phyloP scores from a whole-genome alignment of 768 basidiomycete species.

The Tricholoma bakamatsutake region DNA sequence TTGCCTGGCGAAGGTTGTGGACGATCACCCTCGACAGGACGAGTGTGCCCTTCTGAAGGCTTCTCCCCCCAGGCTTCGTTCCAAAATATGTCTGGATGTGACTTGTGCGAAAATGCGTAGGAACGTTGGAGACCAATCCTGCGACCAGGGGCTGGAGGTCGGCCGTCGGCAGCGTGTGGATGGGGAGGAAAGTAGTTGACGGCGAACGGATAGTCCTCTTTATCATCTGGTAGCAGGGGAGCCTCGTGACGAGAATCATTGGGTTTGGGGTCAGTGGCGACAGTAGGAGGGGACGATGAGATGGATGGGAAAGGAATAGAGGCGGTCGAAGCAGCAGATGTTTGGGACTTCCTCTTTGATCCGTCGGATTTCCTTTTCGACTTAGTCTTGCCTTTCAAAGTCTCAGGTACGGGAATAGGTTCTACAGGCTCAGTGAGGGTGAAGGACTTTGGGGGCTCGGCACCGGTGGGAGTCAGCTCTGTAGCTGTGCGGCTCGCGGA shows the following conservation, averaged over 20 bases:
- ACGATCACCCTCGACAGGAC: background rate
- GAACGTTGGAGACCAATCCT: background rate
- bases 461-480: background rate
- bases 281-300: background rate
- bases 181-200: slow-evolving; percentile 1
- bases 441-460: background rate
- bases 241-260: background rate
- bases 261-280: background rate
- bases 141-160: background rate
- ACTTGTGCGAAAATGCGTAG: background rate
- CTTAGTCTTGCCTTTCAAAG: background rate
- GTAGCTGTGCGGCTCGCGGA: background rate
- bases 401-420: background rate
- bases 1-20: background rate
- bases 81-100: slow-evolving; percentile 2
- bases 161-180: background rate
- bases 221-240: background rate
- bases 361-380: background rate
- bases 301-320: background rate
- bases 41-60: background rate
- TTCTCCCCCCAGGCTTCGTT: background rate
- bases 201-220: background rate
- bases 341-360: background rate
- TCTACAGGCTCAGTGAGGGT: background rate
- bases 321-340: background rate